Conservation (phyloP, 2,329 filamentous ascomycete species). For the Penicillium verrucosum region DNA sequence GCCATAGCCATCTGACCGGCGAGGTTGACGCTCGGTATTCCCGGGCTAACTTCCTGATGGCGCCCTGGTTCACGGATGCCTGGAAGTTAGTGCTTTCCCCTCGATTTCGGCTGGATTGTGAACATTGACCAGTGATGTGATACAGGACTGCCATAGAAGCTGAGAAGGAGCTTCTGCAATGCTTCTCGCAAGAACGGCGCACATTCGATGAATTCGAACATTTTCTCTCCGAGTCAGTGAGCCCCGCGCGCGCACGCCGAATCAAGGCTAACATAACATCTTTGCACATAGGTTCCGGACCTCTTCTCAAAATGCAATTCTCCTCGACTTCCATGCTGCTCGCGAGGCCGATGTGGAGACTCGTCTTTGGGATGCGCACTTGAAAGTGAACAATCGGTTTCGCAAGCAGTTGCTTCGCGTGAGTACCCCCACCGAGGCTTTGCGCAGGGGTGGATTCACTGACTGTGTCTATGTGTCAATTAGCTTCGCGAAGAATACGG, state of each 20-base stretch:
- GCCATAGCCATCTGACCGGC: constrained; percentile 58
- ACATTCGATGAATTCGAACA: constrained; percentile 50
- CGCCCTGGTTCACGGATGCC: constrained; percentile 48
- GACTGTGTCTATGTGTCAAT: constrained; percentile 7
- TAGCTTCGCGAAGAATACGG: constrained; percentile 51
- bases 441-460: background rate
- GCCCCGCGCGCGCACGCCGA: constrained; percentile 7
- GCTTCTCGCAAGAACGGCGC: constrained; percentile 50
- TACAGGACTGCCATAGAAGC: constrained; percentile 41
- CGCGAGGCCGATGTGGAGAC: constrained; percentile 63
- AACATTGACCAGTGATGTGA: constrained; percentile 11
- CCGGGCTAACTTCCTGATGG: constrained; percentile 39
- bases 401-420: constrained; percentile 63
- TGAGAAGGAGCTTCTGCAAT: constrained; percentile 49
- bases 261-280: constrained; percentile 6
- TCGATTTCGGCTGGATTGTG: constrained; percentile 12
- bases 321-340: constrained; percentile 55
- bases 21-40: constrained; percentile 52
- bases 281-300: constrained; percentile 60
- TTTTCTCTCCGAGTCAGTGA: constrained; percentile 40
- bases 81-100: constrained; percentile 48
- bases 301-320: constrained; percentile 68
- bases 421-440: constrained; percentile 23
- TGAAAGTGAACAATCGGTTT: constrained; percentile 73
- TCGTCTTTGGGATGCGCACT: constrained; percentile 75